Evolutionary conservation across 352 stramenopile genomes (phyloP), one percentile per base, ranked within the genome.

Genomic region (Pythium phragmiticola): DNA sequence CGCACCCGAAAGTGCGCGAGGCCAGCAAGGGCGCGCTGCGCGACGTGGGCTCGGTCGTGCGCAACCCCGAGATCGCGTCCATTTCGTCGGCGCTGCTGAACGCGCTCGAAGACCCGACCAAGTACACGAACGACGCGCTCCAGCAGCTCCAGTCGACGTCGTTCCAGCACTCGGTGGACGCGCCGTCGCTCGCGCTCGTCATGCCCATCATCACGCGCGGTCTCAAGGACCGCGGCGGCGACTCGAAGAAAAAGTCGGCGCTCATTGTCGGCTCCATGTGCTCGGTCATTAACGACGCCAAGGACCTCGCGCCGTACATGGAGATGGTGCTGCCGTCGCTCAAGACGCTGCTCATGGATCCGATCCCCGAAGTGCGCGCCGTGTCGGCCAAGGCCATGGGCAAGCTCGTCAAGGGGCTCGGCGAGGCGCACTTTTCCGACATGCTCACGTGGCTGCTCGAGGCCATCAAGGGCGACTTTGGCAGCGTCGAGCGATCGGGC

Each of bases 141-240:
- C 97, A 99, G 80, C 86, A 97, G 65, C 75, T 99, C 33, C 97
- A 99, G 61, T 95, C 89, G 42, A 99, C 96, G 30, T 95, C 97
- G 61, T 99, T 99, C 76, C 85, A 99, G 66, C 98, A 99, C 82
- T 98, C 97, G 64, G 99, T 99, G 68, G 98, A 99, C 75, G 97
- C 98, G 28, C 96, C 98, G 19, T 99, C 97, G 64, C 79, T 99
- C 28, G 97, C 98, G 23, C 84, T 99, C n/a, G 94, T 99, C 65
- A 98, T 99, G 76, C 98, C 98, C 23, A 98, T 99, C 62, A 89
- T 99, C 55, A 94, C 98, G 60, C 92, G 98, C 26, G 98, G 97
- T 26, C 75, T 99, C n/a, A 97, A 95, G 63, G 98, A 99, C 72
- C 89, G 97, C 43, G 85, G 78, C 36, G 97, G 96, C 49, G 98